Base-by-base conservation (phyloP, 2,329 filamentous ascomycete genomes). In the Fusarium tanahbumbuense region DNA sequence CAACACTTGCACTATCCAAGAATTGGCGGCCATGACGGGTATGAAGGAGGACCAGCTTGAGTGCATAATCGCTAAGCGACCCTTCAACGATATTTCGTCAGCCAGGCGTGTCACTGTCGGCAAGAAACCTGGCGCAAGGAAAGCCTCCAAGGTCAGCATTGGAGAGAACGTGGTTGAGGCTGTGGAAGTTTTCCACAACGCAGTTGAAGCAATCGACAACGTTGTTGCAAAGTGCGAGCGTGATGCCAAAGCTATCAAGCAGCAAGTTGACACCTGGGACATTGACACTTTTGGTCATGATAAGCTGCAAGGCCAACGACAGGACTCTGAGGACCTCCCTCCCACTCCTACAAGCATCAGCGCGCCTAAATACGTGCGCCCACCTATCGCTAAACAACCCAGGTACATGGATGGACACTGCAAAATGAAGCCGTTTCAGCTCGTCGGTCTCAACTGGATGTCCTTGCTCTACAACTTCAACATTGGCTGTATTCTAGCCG, bases 371-470 rank as follows among this genome's bases (percentile, higher is more conserved):
- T 77, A 78, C 44, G 75, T 79, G 13, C 77, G 79, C 8, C 81
- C 86, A 11, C 85, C 85, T 0, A 81, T 88, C 27, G 74, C 82
- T 4, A 67, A 86, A 34, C 93, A 98, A 78, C 96, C 96, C 1
- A 81, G 85, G 6, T 87, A 91, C 55, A 96, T 99, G 92, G 87
- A 88, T 30, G 85, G 91, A 1, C 87, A 92, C 57, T 87, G 95
- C 59, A 84, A 87, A 41, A 89, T 99, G 84, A 98, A 98, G 77
- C 91, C 96, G 37, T 98, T 98, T 76, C 96, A 99, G 78, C 83
- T 98, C 22, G 93, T 97, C 30, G 96, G 96, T 6, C 86, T 99
- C 54, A 98, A 98, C 77, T 99, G 96, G 96, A 87, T 99, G 76
- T 89, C 91, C 58, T 82, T 98, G 47, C 86, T 99, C 16, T 97